These are phyloP conservation scores for Panus rudis DNA, from an alignment of 768 basidiomycete genomes.

Conservation along the genomic window DNA sequence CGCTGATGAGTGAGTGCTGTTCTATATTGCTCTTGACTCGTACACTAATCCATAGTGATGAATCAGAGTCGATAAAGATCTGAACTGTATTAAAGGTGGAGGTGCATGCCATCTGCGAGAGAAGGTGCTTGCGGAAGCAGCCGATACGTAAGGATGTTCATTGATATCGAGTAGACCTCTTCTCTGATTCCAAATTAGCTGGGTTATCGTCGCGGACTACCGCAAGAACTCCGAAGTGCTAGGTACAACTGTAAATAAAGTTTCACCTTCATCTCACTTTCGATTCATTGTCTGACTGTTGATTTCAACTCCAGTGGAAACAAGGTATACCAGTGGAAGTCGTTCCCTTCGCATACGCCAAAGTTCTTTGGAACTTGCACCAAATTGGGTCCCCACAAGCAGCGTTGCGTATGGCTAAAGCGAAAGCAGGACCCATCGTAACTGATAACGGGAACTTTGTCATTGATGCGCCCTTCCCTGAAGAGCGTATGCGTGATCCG, in stretches of 20 bases:
- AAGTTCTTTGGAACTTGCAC: constrained; percentile 69
- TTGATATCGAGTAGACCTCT: neutral
- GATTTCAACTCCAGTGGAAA: constrained; percentile 46
- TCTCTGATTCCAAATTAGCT: constrained; percentile 41
- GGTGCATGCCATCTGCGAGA: constrained; percentile 95
- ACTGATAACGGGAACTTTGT: constrained; percentile 97
- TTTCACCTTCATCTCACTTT: neutral
- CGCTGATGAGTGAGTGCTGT: constrained; percentile 76
- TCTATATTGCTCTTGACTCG: neutral
- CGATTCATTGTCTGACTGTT: too few species aligned
- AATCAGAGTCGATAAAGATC: constrained; percentile 68
- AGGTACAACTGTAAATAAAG: constrained; percentile 66
- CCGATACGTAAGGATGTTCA: constrained; percentile 54
- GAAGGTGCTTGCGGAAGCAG: constrained; percentile 96
- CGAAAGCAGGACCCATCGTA: constrained; percentile 93
- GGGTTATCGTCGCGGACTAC: constrained; percentile 90
- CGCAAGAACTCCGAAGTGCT: constrained; percentile 84
- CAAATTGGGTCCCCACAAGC: constrained; percentile 61
- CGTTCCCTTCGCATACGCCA: constrained; percentile 91
- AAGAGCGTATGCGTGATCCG: constrained; percentile 61
- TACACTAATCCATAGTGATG: neutral
- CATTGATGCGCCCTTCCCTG: constrained; percentile 89
- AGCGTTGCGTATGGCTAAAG: constrained; percentile 86
- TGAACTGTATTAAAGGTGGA: constrained; percentile 96
- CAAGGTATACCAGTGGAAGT: constrained; percentile 96